Percentiles rank a stretch among this genome's conserved stretches.
Conservation (phyloP, 495 filamentous ascomycete genomes). For the Cercophora samala region DNA sequence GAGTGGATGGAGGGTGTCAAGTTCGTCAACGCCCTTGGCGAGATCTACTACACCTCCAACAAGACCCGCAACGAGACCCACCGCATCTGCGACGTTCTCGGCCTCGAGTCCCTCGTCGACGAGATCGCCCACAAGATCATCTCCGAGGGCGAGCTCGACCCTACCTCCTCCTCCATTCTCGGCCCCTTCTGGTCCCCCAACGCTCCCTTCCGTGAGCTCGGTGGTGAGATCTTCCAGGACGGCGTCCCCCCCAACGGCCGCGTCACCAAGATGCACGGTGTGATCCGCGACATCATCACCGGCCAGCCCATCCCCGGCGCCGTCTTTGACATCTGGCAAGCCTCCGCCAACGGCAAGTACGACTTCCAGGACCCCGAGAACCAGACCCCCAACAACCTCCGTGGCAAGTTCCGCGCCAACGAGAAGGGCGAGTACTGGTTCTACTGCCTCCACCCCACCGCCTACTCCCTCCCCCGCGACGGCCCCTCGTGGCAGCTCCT, state of each 20-base stretch:
- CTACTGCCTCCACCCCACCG: slow-evolving; percentile 80
- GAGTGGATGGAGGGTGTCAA: slow-evolving; percentile 78
- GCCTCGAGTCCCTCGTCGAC: slow-evolving; percentile 79
- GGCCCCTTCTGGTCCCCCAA: slow-evolving; percentile 87
- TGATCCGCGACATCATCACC: slow-evolving; percentile 67
- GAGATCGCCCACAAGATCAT: slow-evolving; percentile 81
- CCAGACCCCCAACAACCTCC: slow-evolving; percentile 76
- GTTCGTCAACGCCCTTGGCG: slow-evolving; percentile 53
- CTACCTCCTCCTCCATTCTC: slow-evolving; percentile 79
- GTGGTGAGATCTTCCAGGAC: slow-evolving; percentile 68
- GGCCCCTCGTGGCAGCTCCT: slow-evolving; percentile 68
- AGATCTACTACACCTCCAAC: slow-evolving; percentile 50
- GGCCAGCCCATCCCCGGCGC: slow-evolving; percentile 65
- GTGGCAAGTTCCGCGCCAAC: slow-evolving; percentile 78
- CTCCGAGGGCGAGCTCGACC: slow-evolving; percentile 63
- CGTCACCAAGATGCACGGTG: slow-evolving; percentile 72
- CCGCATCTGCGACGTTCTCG: slow-evolving; percentile 73
- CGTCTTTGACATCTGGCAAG: slow-evolving; percentile 84
- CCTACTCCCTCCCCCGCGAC: slow-evolving; percentile 75
- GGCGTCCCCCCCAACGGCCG: slow-evolving; percentile 57
- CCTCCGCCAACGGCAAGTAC: slow-evolving; percentile 79
- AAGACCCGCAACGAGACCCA: slow-evolving; percentile 73
- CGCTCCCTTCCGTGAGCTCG: slow-evolving; percentile 70
- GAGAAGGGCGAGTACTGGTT: slow-evolving; percentile 71
- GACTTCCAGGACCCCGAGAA: slow-evolving; percentile 80